Evolutionary conservation across 2,329 filamentous ascomycete species (phyloP).

Genomic region (Biscogniauxia mediterranea): DNA sequence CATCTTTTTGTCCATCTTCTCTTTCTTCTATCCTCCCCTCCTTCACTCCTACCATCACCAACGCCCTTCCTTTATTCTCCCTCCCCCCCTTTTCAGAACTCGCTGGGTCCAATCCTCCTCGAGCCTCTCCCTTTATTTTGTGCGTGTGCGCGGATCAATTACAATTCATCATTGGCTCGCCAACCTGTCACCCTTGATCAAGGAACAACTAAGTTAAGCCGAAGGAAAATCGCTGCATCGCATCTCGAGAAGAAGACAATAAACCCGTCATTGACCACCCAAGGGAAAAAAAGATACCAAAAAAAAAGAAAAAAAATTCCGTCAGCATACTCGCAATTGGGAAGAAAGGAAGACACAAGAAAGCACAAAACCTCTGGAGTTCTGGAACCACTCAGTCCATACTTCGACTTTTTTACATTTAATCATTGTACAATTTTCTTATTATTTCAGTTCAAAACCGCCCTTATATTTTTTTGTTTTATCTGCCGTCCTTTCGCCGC

Average conservation of each 20-base stretch:
- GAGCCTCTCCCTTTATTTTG: slow-evolving; percentile 27
- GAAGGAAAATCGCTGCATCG: slow-evolving; percentile 17
- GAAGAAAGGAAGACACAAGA: slow-evolving; percentile 6
- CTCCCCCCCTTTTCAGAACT: slow-evolving; percentile 30
- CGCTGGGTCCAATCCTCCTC: slow-evolving; percentile 35
- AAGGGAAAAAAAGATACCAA: slow-evolving; percentile 26
- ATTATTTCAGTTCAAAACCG: slow-evolving; percentile 19
- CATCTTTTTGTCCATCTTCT: slow-evolving; percentile 29
- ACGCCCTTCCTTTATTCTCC: slow-evolving; percentile 35
- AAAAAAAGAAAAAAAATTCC: slow-evolving; percentile 17
- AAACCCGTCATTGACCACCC: not conserved
- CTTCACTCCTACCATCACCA: slow-evolving; percentile 29
- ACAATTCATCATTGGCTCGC: slow-evolving; percentile 24
- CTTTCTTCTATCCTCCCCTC: slow-evolving; percentile 31
- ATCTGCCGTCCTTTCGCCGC: not conserved
- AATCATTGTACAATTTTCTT: slow-evolving; percentile 37
- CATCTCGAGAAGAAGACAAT: slow-evolving; percentile 7
- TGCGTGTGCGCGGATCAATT: slow-evolving; percentile 27
- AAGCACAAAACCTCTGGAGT: slow-evolving; percentile 2
- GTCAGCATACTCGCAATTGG: slow-evolving; percentile 6
- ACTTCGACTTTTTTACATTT: slow-evolving; percentile 25
- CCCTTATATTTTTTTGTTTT: not conserved
- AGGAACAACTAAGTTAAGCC: slow-evolving; percentile 22
- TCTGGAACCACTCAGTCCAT: slow-evolving; percentile 18
- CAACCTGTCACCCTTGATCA: slow-evolving; percentile 26